phyloP scores from a whole-genome alignment of 345 rosid genomes.

The Citrus hindsii region DNA sequence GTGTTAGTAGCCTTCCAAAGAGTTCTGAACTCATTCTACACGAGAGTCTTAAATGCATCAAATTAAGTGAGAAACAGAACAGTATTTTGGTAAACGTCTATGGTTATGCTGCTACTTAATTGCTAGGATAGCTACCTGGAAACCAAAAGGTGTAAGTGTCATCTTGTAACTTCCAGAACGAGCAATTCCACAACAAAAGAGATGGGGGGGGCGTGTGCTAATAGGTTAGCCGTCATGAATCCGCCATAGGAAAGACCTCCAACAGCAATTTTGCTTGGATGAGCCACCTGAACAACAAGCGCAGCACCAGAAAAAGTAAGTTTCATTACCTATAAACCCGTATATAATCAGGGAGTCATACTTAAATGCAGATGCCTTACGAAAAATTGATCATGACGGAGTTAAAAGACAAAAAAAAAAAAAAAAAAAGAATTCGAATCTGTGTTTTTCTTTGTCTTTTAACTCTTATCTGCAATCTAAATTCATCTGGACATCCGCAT shows the following conservation, averaged over 20 bases:
- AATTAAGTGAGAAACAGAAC: conserved; percentile 4
- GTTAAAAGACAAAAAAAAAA: no score
- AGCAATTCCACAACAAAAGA: conserved; percentile 91
- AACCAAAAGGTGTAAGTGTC: conserved; percentile 97
- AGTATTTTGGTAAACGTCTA: background rate
- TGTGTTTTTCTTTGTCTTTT: no score
- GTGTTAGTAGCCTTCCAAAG: conserved; percentile 87
- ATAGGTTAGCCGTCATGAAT: conserved; percentile 95
- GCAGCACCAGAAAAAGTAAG: conserved; percentile 13
- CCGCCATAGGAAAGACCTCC: conserved; percentile 99
- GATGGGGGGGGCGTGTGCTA: conserved; percentile 95
- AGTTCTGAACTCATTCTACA: conserved; percentile 91
- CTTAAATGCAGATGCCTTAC: no score
- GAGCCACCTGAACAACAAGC: conserved; percentile 60
- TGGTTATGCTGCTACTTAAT: background rate
- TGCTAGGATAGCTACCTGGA: conserved; percentile 53
- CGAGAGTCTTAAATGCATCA: conserved; percentile 9
- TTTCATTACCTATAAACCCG: no score
- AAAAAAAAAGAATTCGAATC: no score
- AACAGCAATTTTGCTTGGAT: conserved; percentile 83
- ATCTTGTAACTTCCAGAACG: conserved; percentile 97
- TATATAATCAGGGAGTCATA: no score
- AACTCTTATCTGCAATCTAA: no score
- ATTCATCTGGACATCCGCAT: no score
- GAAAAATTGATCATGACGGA: no score